Conservation (phyloP, 2,329 filamentous ascomycete species). For the Fusarium sp. region DNA sequence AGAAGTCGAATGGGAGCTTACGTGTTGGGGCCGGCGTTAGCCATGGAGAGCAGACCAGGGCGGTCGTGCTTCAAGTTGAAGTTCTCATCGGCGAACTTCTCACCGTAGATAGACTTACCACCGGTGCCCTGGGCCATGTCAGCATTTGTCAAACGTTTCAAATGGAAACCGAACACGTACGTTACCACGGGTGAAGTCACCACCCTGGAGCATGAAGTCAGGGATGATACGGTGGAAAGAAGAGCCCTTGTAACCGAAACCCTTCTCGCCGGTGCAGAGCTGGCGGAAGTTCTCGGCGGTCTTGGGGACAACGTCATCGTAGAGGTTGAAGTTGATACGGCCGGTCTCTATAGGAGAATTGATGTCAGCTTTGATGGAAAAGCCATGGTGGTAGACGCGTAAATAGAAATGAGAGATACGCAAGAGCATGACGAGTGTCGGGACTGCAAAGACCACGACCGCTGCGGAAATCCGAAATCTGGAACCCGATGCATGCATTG, state of each 20-base stretch:
- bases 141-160: conserved; percentile 17
- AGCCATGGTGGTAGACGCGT: not conserved
- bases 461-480: too few species aligned
- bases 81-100: conserved; percentile 96
- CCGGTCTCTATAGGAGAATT: conserved; percentile 65
- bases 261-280: conserved; percentile 84
- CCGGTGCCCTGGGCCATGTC: conserved; percentile 75
- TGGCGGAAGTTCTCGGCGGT: conserved; percentile 86
- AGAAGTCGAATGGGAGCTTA: conserved; percentile 53
- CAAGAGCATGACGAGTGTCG: conserved; percentile 14
- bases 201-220: conserved; percentile 94
- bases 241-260: conserved; percentile 84
- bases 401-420: conserved; percentile 18
- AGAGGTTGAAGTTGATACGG: conserved; percentile 91
- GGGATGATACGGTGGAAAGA: conserved; percentile 94
- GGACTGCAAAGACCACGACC: not conserved
- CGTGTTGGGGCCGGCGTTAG: conserved; percentile 96
- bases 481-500: not conserved
- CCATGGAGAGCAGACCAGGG: conserved; percentile 90
- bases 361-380: conserved; percentile 32
- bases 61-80: conserved; percentile 79
- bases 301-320: conserved; percentile 86
- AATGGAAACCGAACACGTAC: conserved; percentile 63
- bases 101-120: conserved; percentile 93
- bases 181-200: conserved; percentile 93